These are phyloP conservation scores for Gossypium thurberi DNA, from an alignment of 345 rosid species.

Conservation along the genomic window DNA sequence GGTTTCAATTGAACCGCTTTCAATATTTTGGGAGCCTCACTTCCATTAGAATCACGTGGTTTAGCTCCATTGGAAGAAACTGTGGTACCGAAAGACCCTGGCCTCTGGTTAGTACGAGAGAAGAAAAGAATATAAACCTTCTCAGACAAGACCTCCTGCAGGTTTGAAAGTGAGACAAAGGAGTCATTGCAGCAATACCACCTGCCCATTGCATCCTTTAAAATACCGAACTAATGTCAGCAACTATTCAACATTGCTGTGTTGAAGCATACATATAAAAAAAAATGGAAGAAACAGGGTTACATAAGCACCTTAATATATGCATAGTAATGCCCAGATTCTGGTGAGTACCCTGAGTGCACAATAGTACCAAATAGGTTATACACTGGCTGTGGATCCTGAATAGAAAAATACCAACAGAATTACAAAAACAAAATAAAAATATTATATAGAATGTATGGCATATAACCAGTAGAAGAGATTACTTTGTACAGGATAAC, in stretches of 20 bases:
- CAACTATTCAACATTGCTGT: slow-evolving; percentile 11
- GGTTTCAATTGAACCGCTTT: slow-evolving; percentile 36
- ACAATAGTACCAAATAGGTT: slow-evolving; percentile 94
- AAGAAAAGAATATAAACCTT: slow-evolving; percentile 90
- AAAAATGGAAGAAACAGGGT: not conserved
- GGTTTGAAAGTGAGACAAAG: slow-evolving; percentile 57
- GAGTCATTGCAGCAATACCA: slow-evolving; percentile 98
- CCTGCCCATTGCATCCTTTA: slow-evolving; percentile 75
- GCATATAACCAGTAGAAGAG: not conserved
- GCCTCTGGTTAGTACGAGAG: slow-evolving; percentile 64
- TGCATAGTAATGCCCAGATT: slow-evolving; percentile 97
- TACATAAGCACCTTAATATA: slow-evolving; percentile 64
- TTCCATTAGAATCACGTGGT: slow-evolving; percentile 43
- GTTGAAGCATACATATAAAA: not conserved
- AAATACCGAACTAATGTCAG: slow-evolving; percentile 18
- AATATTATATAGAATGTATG: too few relatives aligned
- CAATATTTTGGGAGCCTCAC: slow-evolving; percentile 33
- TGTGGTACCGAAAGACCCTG: slow-evolving; percentile 33
- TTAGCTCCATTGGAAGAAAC: slow-evolving; percentile 51
- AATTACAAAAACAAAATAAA: not conserved
- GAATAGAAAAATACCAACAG: slow-evolving; percentile 13
- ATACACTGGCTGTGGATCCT: slow-evolving; percentile 87
- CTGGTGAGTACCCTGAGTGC: slow-evolving; percentile 83
- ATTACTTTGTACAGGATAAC: not conserved
- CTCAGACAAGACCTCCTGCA: slow-evolving; percentile 87